phyloP scores from a whole-genome alignment of 192 early-diverging fungal genomes.

The Umbelopsis ramanniana region DNA sequence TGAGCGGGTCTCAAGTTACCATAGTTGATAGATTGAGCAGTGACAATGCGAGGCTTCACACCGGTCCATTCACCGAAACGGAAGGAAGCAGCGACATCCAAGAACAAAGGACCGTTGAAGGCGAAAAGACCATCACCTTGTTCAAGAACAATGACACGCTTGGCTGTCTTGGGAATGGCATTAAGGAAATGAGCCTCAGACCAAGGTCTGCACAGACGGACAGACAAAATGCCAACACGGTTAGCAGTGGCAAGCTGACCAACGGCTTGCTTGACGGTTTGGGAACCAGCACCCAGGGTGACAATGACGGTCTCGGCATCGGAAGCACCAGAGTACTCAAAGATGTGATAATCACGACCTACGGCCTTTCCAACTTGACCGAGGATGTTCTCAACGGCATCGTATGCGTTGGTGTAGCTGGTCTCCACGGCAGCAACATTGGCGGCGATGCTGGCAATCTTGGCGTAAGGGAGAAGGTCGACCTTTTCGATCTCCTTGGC shows the following conservation, averaged over 20 bases:
- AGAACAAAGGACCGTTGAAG: constrained; percentile 68
- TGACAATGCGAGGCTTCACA: constrained; percentile 49
- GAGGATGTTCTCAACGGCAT: constrained; percentile 47
- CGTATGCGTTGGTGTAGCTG: constrained; percentile 25
- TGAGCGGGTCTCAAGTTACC: constrained; percentile 30
- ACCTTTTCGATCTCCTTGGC: constrained; percentile 57
- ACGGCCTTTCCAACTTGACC: constrained; percentile 44
- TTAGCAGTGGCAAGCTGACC: constrained; percentile 37
- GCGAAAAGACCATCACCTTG: constrained; percentile 53
- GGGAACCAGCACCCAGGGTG: constrained; percentile 66
- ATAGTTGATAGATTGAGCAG: constrained; percentile 51
- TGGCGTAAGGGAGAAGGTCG: constrained; percentile 54
- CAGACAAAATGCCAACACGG: constrained; percentile 71
- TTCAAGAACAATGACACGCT: constrained; percentile 77
- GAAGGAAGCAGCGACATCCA: constrained; percentile 77
- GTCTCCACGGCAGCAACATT: constrained; percentile 1
- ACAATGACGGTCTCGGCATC: constrained; percentile 82
- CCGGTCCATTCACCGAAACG: constrained; percentile 54
- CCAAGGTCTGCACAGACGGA: constrained; percentile 89
- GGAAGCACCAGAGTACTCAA: constrained; percentile 82
- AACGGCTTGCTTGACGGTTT: constrained; percentile 57
- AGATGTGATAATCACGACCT: constrained; percentile 69
- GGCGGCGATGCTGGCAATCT: constrained; percentile 51
- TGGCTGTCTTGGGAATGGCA: constrained; percentile 68
- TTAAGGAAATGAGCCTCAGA: constrained; percentile 70